These are phyloP conservation scores for Sarcocystis neurona DNA, from an alignment of 169 alveolate genomes.

Conservation along the genomic window DNA sequence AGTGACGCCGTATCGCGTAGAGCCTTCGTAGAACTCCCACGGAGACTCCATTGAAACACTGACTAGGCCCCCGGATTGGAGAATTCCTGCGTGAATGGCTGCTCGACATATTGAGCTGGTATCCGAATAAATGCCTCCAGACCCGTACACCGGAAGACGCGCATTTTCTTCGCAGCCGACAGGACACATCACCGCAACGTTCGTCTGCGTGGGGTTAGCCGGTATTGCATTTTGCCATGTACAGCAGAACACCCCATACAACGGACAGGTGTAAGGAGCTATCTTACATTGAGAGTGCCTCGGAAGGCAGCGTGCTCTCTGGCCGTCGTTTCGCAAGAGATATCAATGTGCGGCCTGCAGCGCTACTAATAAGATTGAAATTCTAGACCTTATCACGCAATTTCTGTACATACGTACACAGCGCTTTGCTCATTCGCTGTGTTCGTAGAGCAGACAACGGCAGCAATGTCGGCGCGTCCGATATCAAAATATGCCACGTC, in stretches of 20 bases:
- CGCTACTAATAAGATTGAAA: not conserved
- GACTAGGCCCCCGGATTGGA: conserved; percentile 80
- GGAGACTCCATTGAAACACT: conserved; percentile 85
- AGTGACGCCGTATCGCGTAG: conserved; percentile 79
- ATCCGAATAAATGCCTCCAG: conserved; percentile 83
- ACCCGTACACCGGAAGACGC: conserved; percentile 78
- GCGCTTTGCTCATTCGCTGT: conserved; percentile 74
- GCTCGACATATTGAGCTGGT: conserved; percentile 88
- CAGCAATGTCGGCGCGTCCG: conserved; percentile 82
- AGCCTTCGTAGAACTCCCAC: conserved; percentile 81
- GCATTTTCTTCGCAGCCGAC: conserved; percentile 77
- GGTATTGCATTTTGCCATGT: not conserved
- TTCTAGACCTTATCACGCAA: not conserved
- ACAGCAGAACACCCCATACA: too few species aligned
- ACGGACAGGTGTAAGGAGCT: not conserved
- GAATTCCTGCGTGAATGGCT: conserved; percentile 87
- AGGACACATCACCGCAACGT: conserved; percentile 83
- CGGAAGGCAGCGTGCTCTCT: conserved; percentile 69
- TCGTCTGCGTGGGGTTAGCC: conserved; percentile 70
- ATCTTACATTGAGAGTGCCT: conserved; percentile 58
- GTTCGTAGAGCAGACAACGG: conserved; percentile 86
- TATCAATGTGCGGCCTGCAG: conserved; percentile 67
- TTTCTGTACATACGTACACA: conserved; percentile 54
- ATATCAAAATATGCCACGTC: conserved; percentile 69
- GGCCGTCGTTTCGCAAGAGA: conserved; percentile 69